Evolutionary conservation across 2,329 filamentous ascomycete genomes (phyloP).

Genomic region (Xylariaceae sp.): DNA sequence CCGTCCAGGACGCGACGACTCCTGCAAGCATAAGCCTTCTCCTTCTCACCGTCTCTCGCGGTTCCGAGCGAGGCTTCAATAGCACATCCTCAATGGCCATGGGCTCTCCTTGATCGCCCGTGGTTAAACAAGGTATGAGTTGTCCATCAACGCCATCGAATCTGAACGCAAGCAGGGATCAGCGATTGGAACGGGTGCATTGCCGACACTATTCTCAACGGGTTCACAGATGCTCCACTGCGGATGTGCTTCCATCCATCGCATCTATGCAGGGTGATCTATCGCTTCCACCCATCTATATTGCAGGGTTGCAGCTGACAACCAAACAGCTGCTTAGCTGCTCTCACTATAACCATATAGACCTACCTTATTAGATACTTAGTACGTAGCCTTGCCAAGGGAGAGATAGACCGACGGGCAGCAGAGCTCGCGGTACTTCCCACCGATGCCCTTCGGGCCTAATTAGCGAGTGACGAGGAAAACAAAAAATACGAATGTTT

Average conservation of each 20-base stretch:
- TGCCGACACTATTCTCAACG: conserved; percentile 28
- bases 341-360: conserved; percentile 4
- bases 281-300: conserved; percentile 24
- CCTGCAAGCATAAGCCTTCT: conserved; percentile 20
- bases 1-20: conserved; percentile 1
- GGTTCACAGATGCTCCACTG: conserved; percentile 27
- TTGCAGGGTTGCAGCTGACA: conserved; percentile 23
- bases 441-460: conserved; percentile 23
- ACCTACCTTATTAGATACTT: conserved; percentile 9
- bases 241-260: conserved; percentile 32
- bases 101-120: conserved; percentile 8
- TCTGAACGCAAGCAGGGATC: conserved; percentile 27
- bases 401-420: not conserved
- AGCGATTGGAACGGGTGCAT: conserved; percentile 28
- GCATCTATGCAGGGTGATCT: conserved; percentile 30
- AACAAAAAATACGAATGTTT: conserved; percentile 10
- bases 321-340: conserved; percentile 10
- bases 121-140: conserved; percentile 30
- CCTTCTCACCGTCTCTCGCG: conserved; percentile 29
- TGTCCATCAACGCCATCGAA: conserved; percentile 26
- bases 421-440: conserved; percentile 11
- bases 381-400: conserved; percentile 12
- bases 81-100: conserved; percentile 16
- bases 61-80: conserved; percentile 20
- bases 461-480: conserved; percentile 28